phyloP scores from a whole-genome alignment of 352 stramenopile genomes.

The Peronospora farinosa region DNA sequence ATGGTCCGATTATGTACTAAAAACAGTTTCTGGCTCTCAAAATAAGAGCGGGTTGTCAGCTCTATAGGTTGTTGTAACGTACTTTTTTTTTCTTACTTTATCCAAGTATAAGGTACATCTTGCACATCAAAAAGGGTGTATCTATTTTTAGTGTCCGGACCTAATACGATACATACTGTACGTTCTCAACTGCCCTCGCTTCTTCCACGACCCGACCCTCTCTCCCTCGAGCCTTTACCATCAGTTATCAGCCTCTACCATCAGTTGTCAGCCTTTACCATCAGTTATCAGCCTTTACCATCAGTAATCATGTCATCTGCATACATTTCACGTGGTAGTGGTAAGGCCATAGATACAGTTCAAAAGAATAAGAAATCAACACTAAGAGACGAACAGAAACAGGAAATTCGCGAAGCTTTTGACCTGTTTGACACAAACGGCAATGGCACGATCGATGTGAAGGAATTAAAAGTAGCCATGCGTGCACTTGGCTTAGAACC shows the following conservation, averaged over 20 bases:
- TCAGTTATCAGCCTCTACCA: not conserved
- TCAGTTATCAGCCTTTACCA: not conserved
- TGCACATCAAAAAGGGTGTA: too few relatives aligned
- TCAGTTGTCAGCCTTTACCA: too few relatives aligned
- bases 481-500: constrained; percentile 93
- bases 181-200: not conserved
- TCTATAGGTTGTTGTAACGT: too few relatives aligned
- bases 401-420: constrained; percentile 94
- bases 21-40: constrained; percentile 11
- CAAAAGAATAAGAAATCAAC: constrained; percentile 82
- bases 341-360: constrained; percentile 61
- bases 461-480: constrained; percentile 95
- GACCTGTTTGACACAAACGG: constrained; percentile 97
- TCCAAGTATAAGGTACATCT: too few relatives aligned
- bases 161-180: too few relatives aligned
- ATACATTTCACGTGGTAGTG: constrained; percentile 52
- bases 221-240: too few relatives aligned
- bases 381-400: constrained; percentile 92
- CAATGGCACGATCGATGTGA: constrained; percentile 91
- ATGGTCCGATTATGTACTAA: constrained; percentile 1
- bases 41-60: not conserved
- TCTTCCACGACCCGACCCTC: not conserved
- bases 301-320: constrained; percentile 53
- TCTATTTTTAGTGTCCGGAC: too few relatives aligned
- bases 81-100: too few relatives aligned